Conservation (phyloP, 805 yeast genomes). For the Yamadazyma ubonensis region DNA sequence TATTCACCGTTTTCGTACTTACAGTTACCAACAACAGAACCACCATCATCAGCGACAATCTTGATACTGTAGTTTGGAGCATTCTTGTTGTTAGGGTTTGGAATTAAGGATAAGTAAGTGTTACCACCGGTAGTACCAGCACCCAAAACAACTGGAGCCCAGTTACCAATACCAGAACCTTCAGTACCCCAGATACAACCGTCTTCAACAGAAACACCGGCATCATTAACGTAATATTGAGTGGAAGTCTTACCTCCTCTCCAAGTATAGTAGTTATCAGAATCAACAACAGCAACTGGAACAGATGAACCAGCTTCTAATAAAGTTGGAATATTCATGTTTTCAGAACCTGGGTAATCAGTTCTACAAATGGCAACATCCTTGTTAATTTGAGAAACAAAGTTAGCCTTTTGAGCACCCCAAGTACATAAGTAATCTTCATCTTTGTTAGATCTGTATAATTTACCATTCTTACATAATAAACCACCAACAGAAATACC, state of each 20-base stretch:
- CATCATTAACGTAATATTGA: constrained; percentile 96
- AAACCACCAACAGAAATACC: constrained; percentile 97
- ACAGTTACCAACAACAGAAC: constrained; percentile 64
- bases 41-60: constrained; percentile 66
- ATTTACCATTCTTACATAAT: constrained; percentile 76
- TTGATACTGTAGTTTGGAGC: constrained; percentile 58
- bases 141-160: constrained; percentile 97
- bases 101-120: constrained; percentile 85
- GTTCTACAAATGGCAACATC: constrained; percentile 93
- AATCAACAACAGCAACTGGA: constrained; percentile 78
- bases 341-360: constrained; percentile 98
- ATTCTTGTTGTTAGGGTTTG: constrained; percentile 84
- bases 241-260: constrained; percentile 79
- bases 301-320: constrained; percentile 64
- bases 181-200: constrained; percentile 93
- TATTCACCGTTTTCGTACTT: constrained; percentile 74
- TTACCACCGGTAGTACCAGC: constrained; percentile 72
- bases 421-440: constrained; percentile 77
- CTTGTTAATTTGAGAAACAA: constrained; percentile 59
- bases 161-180: constrained; percentile 87
- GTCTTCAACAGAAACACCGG: constrained; percentile 85
- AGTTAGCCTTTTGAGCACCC: constrained; percentile 73
- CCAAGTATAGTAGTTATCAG: constrained; percentile 79
- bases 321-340: constrained; percentile 93
- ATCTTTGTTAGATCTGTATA: constrained; percentile 72